These are phyloP conservation scores for Penicillium bialowiezense DNA, from an alignment of 495 filamentous ascomycete genomes.

Conservation along the genomic window DNA sequence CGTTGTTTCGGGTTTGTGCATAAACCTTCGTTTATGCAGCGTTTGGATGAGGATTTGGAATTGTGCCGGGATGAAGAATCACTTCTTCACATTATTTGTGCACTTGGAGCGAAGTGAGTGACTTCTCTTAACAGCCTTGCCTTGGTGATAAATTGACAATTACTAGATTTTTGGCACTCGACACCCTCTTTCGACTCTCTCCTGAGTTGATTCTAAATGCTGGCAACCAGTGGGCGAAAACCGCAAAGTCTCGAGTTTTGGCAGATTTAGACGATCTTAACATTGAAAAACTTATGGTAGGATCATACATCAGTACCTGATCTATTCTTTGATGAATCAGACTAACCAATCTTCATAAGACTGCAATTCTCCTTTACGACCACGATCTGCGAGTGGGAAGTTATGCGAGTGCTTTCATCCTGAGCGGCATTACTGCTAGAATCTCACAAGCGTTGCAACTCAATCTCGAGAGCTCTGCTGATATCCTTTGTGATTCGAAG, in stretches of 20 bases:
- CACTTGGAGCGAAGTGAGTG: constrained; percentile 24
- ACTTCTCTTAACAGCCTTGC: too few relatives aligned
- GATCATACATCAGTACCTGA: neutral
- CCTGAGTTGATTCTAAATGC: constrained; percentile 13
- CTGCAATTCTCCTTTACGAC: constrained; percentile 23
- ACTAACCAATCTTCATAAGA: constrained; percentile 7
- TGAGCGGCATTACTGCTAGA: constrained; percentile 20
- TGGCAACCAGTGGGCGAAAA: constrained; percentile 24
- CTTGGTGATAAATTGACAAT: neutral
- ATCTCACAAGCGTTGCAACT: constrained; percentile 29
- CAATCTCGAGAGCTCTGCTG: constrained; percentile 22
- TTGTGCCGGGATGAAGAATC: constrained; percentile 13
- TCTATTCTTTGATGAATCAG: neutral
- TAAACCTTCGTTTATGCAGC: constrained; percentile 25
- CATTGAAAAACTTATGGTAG: constrained; percentile 23
- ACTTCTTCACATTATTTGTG: constrained; percentile 23
- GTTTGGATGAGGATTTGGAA: constrained; percentile 17
- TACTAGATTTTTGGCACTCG: constrained; percentile 12
- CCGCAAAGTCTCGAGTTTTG: constrained; percentile 18
- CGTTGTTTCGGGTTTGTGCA: constrained; percentile 28
- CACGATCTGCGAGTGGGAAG: constrained; percentile 23
- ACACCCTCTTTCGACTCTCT: constrained; percentile 4
- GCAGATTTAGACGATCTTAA: constrained; percentile 22
- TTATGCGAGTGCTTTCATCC: constrained; percentile 23
- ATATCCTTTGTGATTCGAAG: constrained; percentile 17